These are phyloP conservation scores for Corinectria fuckeliana DNA, from an alignment of 2,329 filamentous ascomycete species.

Conservation along the genomic window DNA sequence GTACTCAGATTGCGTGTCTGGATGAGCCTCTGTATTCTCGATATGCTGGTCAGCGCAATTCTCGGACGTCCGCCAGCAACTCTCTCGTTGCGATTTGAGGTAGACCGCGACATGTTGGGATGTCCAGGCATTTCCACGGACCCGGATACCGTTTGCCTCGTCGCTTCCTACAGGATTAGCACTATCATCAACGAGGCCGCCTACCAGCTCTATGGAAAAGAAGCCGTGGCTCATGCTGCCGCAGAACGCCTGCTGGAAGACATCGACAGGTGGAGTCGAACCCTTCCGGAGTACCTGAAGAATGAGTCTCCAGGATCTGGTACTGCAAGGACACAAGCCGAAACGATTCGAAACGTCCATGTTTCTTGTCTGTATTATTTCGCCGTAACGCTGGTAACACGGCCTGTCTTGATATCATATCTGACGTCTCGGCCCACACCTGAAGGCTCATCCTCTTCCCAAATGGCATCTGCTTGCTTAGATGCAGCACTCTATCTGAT, in stretches of 20 bases:
- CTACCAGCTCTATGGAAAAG: slow-evolving; percentile 50
- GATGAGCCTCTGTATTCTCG: slow-evolving; percentile 47
- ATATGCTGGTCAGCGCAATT: slow-evolving; percentile 48
- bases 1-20: slow-evolving; percentile 44
- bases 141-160: slow-evolving; percentile 40
- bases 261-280: slow-evolving; percentile 53
- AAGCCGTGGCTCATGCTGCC: slow-evolving; percentile 35
- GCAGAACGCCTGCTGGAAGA: slow-evolving; percentile 51
- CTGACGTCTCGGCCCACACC: slow-evolving; percentile 46
- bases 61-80: slow-evolving; percentile 47
- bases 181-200: slow-evolving; percentile 53
- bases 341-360: slow-evolving; percentile 57
- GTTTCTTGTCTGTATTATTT: slow-evolving; percentile 66
- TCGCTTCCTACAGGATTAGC: slow-evolving; percentile 50
- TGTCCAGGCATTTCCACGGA: slow-evolving; percentile 19
- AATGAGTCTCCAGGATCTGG: slow-evolving; percentile 7
- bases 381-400: slow-evolving; percentile 62
- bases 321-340: slow-evolving; percentile 31
- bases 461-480: slow-evolving; percentile 58
- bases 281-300: slow-evolving; percentile 47
- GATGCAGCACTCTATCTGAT: slow-evolving; percentile 62
- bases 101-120: slow-evolving; percentile 14
- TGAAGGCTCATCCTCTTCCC: slow-evolving; percentile 39
- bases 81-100: slow-evolving; percentile 11
- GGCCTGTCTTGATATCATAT: slow-evolving; percentile 60